Evolutionary conservation across 148 eudicot genomes (phyloP).

Genomic region (Persicaria tinctoria): DNA sequence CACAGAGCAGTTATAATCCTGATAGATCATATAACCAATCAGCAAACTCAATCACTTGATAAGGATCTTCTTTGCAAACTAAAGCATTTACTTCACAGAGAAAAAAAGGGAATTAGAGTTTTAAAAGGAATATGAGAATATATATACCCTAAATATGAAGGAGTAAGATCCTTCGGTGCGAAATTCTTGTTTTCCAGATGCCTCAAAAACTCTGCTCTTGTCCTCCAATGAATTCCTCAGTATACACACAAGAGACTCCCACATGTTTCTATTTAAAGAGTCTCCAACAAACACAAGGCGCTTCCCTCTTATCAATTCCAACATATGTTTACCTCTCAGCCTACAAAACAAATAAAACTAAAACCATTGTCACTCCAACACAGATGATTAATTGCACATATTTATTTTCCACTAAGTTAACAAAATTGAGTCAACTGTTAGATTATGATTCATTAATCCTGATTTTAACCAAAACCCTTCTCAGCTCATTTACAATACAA

Average conservation of each 20-base stretch:
- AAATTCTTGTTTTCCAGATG: constrained; percentile 52
- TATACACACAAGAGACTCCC: constrained; percentile 73
- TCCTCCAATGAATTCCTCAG: constrained; percentile 47
- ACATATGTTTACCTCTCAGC: constrained; percentile 47
- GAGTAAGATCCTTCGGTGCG: constrained; percentile 50
- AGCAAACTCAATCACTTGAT: not conserved
- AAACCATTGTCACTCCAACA: constrained; percentile 2
- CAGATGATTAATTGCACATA: not conserved
- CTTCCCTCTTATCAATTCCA: constrained; percentile 64
- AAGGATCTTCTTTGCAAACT: not conserved
- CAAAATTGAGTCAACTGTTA: too few relatives aligned
- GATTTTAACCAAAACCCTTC: too few relatives aligned
- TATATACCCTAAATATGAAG: constrained; percentile 38
- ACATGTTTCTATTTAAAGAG: constrained; percentile 87
- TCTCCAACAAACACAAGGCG: constrained; percentile 73
- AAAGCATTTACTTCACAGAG: not conserved
- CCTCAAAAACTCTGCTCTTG: constrained; percentile 56
- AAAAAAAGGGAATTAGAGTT: not conserved
- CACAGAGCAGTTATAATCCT: constrained; percentile 63
- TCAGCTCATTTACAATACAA: too few relatives aligned
- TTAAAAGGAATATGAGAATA: not conserved
- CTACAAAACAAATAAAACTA: constrained; percentile 25
- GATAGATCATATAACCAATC: constrained; percentile 7
- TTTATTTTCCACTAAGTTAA: not conserved
- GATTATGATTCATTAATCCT: too few relatives aligned